phyloP scores from a whole-genome alignment of 257 asterid species.

The Leptodermis oblonga region DNA sequence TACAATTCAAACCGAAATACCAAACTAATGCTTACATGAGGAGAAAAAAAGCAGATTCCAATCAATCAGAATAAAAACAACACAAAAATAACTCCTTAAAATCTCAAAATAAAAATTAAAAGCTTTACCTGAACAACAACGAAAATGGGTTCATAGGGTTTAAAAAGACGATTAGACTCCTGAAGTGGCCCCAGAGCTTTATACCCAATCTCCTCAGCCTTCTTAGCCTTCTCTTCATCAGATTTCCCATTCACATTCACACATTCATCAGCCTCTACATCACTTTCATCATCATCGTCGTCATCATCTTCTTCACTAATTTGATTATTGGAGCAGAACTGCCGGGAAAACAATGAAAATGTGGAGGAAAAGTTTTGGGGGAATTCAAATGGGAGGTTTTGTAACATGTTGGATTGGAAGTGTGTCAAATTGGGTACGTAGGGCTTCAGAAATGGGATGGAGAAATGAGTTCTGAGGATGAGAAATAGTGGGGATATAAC shows the following conservation, averaged over 20 bases:
- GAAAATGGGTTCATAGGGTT: conserved; percentile 62
- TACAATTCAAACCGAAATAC: too few relatives aligned
- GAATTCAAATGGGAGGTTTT: not conserved
- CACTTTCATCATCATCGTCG: not conserved
- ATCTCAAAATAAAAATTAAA: too few relatives aligned
- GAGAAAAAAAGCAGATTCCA: not conserved
- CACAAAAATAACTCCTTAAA: not conserved
- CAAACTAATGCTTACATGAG: not conserved
- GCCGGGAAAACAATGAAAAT: conserved; percentile 12
- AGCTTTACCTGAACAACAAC: conserved; percentile 74
- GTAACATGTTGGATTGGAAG: not conserved
- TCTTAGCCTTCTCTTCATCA: conserved; percentile 19
- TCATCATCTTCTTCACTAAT: not conserved
- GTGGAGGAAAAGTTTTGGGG: conserved; percentile 1
- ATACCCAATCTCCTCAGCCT: conserved; percentile 70
- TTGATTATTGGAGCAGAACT: conserved; percentile 16
- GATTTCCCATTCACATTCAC: conserved; percentile 20
- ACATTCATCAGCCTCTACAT: conserved; percentile 7
- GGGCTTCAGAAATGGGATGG: not conserved
- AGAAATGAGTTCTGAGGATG: not conserved
- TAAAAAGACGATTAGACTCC: conserved; percentile 53
- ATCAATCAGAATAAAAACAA: not conserved
- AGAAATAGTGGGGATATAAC: not conserved
- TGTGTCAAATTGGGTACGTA: not conserved
- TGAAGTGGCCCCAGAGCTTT: conserved; percentile 62